Base-by-base conservation (phyloP, 257 asterid species). In the Solanum ossicruentum region DNA sequence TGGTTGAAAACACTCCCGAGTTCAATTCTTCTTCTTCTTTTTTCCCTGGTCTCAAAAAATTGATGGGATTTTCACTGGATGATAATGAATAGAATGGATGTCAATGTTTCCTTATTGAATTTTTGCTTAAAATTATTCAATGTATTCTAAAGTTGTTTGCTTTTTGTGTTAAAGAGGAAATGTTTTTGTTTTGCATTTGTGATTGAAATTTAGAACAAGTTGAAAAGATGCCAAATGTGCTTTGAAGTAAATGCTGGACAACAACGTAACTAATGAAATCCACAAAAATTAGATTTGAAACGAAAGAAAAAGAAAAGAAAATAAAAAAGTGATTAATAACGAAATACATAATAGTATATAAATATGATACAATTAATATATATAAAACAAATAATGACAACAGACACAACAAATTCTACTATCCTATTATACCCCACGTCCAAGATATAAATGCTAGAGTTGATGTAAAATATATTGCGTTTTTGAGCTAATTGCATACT, bases 1-100 rank as follows among this genome's bases (percentile, higher is more conserved):
- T 92, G 85, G 88, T 82, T 3, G 87, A 85, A 21, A 85, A 85
- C 21, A 23, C 61, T 41, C 60, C 65, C 1, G 21, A 54, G 12
- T 79, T 85, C 0, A 86, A 58, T 81, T 84, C 91, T 84, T 85
- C 41, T 36, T 79, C 70, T 2, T 66, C 70, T 2, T 66, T 91
- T 36, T 87, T 94, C 58, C 84, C 91, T 32, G 86, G 85, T 49
- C 89, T 94, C 54, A 81, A 83, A 26, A 93, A 86, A 84, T 90
- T 92, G 15, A 84, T 91, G 63, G 95, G 95, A 9, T 91, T 92
- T 85, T 58, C 89, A 21, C 77, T 36, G n/a, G 83, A 83, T 83
- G 65, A 65, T 36, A 75, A 73, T 20, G 88, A 81, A 83, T 87
- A 80, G 73, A 32, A 39, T 45, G 45, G 0, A 12, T 51, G 26